phyloP scores from a whole-genome alignment of 768 basidiomycete genomes.

The Leccinum longicurvipes region DNA sequence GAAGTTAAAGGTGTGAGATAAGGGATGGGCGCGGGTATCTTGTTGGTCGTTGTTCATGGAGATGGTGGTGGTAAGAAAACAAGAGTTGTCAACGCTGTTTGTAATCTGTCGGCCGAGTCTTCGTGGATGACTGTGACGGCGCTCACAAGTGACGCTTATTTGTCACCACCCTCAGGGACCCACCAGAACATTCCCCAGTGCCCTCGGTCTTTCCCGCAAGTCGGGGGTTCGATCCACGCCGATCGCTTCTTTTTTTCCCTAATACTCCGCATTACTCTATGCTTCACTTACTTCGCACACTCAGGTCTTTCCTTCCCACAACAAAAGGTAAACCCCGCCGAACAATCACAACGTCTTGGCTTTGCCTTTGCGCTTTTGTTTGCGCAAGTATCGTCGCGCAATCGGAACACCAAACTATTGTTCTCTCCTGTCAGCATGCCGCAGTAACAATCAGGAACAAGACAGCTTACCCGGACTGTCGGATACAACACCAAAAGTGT shows the following conservation, averaged over 20 bases:
- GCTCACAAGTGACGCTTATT: slow-evolving; percentile 17
- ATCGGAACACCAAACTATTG: slow-evolving; percentile 64
- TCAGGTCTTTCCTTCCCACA: neutral
- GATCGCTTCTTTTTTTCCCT: neutral
- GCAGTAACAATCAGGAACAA: neutral
- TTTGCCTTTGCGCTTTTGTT: slow-evolving; percentile 30
- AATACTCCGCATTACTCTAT: too few relatives aligned
- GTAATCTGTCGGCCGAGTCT: slow-evolving; percentile 2
- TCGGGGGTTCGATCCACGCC: slow-evolving; percentile 15
- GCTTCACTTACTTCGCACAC: too few relatives aligned
- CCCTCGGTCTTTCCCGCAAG: neutral
- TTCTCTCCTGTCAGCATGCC: slow-evolving; percentile 9
- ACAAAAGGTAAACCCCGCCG: neutral
- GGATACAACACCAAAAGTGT: slow-evolving; percentile 69
- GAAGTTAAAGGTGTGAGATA: slow-evolving; percentile 20
- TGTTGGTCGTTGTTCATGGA: slow-evolving; percentile 20
- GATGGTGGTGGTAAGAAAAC: slow-evolving; percentile 19
- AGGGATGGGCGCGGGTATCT: slow-evolving; percentile 5
- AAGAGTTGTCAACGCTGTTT: slow-evolving; percentile 11
- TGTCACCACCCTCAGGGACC: slow-evolving; percentile 21
- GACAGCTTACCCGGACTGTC: slow-evolving; percentile 51
- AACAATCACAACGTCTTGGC: slow-evolving; percentile 30
- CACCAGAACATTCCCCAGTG: slow-evolving; percentile 31
- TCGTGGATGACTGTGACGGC: neutral
- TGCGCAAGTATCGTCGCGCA: slow-evolving; percentile 49